These are phyloP conservation scores for Mycena crocata DNA, from an alignment of 768 basidiomycete species.

Conservation along the genomic window DNA sequence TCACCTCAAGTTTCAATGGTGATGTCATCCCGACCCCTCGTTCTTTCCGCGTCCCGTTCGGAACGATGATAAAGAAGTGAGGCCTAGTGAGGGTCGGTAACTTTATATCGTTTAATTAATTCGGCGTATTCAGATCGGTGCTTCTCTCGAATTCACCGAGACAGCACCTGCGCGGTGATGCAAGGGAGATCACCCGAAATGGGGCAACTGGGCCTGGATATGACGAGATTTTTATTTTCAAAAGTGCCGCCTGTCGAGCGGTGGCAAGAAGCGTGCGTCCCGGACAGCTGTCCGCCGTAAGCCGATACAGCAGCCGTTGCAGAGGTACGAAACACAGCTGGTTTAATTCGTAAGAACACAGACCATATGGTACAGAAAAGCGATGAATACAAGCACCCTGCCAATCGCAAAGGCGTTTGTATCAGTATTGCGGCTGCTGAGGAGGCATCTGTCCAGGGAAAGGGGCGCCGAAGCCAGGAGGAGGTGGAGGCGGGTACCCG, in stretches of 20 bases:
- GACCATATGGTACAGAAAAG: slow-evolving; percentile 32
- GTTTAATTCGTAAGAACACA: slow-evolving; percentile 11
- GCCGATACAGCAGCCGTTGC: not conserved
- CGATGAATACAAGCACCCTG: slow-evolving; percentile 26
- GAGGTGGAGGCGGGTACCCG: slow-evolving; percentile 66
- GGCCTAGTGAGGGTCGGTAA: not conserved
- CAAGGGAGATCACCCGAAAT: slow-evolving; percentile 3
- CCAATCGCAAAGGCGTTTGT: slow-evolving; percentile 16
- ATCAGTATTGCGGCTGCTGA: slow-evolving; percentile 53
- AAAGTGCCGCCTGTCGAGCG: slow-evolving; percentile 10
- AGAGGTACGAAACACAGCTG: slow-evolving; percentile 2
- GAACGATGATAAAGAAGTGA: not conserved
- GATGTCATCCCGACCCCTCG: not conserved
- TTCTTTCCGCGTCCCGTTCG: not conserved
- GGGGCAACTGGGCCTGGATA: not conserved
- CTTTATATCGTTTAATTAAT: not conserved
- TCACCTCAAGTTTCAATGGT: too few species aligned
- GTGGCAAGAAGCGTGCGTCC: not conserved
- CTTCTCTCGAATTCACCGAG: slow-evolving; percentile 21
- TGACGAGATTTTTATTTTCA: not conserved
- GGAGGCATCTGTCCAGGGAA: slow-evolving; percentile 59
- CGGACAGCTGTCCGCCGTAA: slow-evolving; percentile 6
- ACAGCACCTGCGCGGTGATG: slow-evolving; percentile 21
- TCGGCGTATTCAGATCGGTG: not conserved
- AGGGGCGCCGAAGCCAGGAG: slow-evolving; percentile 69